phyloP scores from a whole-genome alignment of 352 stramenopile species.

The Globisporangium orthogonon region DNA sequence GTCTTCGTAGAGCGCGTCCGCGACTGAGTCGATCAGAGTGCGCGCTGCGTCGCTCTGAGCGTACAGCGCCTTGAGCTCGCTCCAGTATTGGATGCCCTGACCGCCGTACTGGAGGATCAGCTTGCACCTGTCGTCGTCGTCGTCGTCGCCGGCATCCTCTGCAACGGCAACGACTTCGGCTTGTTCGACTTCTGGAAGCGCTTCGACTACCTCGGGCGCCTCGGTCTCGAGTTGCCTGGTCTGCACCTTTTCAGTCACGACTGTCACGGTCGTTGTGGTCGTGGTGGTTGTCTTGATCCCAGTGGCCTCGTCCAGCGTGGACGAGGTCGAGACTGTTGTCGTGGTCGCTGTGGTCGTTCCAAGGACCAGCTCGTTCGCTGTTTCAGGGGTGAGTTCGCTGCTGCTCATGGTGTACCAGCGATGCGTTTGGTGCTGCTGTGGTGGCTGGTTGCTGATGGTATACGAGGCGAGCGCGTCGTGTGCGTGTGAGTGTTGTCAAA shows the following conservation, averaged over 20 bases:
- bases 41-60: slow-evolving; percentile 19
- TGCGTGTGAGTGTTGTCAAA: too few species aligned
- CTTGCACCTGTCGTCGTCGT: slow-evolving; percentile 6
- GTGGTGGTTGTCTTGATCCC: neutral
- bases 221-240: neutral
- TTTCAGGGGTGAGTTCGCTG: too few species aligned
- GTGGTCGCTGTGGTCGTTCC: neutral
- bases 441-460: too few species aligned
- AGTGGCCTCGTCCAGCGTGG: neutral
- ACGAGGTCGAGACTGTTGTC: neutral
- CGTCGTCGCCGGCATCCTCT: neutral
- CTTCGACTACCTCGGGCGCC: too few species aligned
- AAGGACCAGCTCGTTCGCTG: neutral
- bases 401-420: too few species aligned
- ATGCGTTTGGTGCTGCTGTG: too few species aligned
- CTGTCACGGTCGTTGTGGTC: neutral
- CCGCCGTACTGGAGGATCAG: slow-evolving; percentile 62
- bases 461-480: too few species aligned
- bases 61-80: slow-evolving; percentile 50
- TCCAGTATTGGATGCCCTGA: slow-evolving; percentile 64
- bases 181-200: too few species aligned
- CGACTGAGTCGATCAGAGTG: slow-evolving; percentile 36
- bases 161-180: too few species aligned
- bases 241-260: slow-evolving; percentile 9
- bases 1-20: slow-evolving; percentile 51